Percentiles rank a stretch among this genome's conserved stretches.
Conservation (phyloP, 1,284 basidiomycete genomes). For the Meripilus lineatus region DNA sequence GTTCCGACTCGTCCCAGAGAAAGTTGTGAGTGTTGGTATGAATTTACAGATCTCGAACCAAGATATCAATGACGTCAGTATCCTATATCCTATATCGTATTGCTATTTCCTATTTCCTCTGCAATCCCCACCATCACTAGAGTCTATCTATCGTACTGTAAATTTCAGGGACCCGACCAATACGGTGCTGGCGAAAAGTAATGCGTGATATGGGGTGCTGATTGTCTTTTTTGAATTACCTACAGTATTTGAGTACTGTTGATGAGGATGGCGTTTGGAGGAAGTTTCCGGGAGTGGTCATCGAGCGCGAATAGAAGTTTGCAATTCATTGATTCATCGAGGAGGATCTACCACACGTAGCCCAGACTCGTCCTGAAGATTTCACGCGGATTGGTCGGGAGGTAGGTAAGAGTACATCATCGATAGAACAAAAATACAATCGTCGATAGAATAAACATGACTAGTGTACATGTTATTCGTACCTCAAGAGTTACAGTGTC, state of each 20-base stretch:
- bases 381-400: background rate
- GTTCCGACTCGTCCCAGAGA: background rate
- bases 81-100: background rate
- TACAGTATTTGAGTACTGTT: background rate
- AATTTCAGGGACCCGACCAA: too few relatives aligned
- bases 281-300: background rate
- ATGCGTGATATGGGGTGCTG: background rate
- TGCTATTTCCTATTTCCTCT: background rate
- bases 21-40: background rate
- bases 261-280: background rate
- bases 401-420: background rate
- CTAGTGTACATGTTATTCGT: too few relatives aligned
- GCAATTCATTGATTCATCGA: background rate
- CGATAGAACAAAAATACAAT: background rate
- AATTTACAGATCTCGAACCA: conserved; percentile 4
- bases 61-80: background rate
- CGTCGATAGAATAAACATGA: background rate
- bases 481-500: too few relatives aligned
- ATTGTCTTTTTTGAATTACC: background rate
- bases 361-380: background rate
- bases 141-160: too few relatives aligned
- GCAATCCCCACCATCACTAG: background rate
- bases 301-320: background rate
- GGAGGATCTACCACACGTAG: background rate
- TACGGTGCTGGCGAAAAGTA: too few relatives aligned